A percentile compares a stretch with the other conserved stretches of the same genome.
Evolutionary conservation across 2,329 filamentous ascomycete species (phyloP).

Genomic region (Botrytis squamosa): DNA sequence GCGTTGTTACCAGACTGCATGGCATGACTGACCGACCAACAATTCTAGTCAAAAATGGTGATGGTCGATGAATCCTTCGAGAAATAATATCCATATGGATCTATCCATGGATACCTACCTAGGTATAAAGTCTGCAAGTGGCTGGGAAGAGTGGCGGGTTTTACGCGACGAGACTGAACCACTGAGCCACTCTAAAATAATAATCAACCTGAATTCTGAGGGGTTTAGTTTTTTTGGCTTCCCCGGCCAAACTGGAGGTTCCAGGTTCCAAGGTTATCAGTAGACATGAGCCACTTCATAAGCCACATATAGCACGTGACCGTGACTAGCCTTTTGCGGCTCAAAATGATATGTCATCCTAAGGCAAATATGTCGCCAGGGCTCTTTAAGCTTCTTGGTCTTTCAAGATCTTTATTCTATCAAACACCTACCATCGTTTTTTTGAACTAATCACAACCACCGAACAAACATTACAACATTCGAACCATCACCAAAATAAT

Average conservation of each 20-base stretch:
- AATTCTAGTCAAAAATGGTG: neutral
- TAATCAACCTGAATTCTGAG: neutral
- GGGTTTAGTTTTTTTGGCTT: no score
- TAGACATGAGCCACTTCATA: neutral
- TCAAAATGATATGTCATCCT: slow-evolving; percentile 3
- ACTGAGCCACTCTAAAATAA: no score
- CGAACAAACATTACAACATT: neutral
- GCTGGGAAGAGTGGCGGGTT: neutral
- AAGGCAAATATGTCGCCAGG: slow-evolving; percentile 15
- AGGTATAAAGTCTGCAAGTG: neutral
- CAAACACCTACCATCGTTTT: slow-evolving; percentile 8
- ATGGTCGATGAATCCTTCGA: neutral
- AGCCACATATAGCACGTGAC: neutral
- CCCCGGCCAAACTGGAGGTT: no score
- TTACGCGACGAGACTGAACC: neutral
- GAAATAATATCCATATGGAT: neutral
- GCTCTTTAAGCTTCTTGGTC: slow-evolving; percentile 17
- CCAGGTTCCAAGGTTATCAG: neutral
- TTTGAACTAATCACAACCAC: neutral
- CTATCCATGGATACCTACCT: no score
- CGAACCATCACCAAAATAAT: neutral
- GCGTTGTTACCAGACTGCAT: neutral
- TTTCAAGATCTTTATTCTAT: slow-evolving; percentile 20
- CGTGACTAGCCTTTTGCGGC: neutral
- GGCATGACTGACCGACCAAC: neutral